Conservation (phyloP, 352 stramenopile genomes). For the Pythium guiyangense region DNA sequence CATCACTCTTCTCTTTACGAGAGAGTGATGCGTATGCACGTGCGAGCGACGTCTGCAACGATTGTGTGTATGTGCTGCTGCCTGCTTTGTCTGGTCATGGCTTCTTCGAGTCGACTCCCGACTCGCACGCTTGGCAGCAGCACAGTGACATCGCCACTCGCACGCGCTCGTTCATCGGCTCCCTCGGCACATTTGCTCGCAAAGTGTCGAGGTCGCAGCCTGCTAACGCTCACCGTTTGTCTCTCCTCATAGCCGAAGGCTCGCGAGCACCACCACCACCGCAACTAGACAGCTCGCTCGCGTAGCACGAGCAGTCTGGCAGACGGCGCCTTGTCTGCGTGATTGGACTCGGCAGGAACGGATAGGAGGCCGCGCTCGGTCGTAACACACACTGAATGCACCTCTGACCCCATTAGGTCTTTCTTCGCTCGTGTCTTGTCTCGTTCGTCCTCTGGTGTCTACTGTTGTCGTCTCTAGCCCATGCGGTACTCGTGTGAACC, state of each 20-base stretch:
- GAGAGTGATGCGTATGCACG: no score
- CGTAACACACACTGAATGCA: constrained; percentile 7
- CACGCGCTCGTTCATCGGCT: constrained; percentile 35
- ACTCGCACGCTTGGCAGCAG: not conserved
- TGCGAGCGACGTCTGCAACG: no score
- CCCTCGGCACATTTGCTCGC: constrained; percentile 23
- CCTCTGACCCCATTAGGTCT: not conserved
- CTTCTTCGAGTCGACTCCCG: not conserved
- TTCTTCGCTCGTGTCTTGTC: constrained; percentile 7
- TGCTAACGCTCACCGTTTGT: constrained; percentile 13
- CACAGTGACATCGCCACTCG: not conserved
- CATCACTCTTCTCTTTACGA: not conserved
- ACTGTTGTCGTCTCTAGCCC: no score
- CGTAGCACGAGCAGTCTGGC: constrained; percentile 11
- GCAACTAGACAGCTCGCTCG: constrained; percentile 47
- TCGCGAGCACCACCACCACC: constrained; percentile 74
- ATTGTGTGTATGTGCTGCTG: no score
- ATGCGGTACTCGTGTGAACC: no score
- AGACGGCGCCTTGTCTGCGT: constrained; percentile 6
- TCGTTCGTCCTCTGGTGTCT: no score
- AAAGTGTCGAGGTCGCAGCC: constrained; percentile 35
- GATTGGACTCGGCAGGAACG: constrained; percentile 17
- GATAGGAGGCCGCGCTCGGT: constrained; percentile 4
- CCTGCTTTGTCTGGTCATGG: not conserved
- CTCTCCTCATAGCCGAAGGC: constrained; percentile 48